Conservation (phyloP, 2,329 filamentous ascomycete genomes). For the Penicillium fuscoglaucum region DNA sequence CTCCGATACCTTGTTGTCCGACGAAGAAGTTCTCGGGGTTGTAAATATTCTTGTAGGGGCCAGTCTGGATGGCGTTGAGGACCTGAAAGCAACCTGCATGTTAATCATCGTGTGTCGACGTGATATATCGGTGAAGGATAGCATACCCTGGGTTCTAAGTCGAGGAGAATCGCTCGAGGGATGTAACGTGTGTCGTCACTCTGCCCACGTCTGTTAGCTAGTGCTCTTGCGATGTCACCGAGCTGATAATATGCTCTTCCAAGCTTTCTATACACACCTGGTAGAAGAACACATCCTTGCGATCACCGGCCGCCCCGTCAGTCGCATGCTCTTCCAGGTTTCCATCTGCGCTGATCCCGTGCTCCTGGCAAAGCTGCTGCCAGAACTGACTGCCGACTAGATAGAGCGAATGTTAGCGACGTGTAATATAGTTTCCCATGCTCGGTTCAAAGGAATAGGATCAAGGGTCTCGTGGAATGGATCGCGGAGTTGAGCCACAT, state of each 20-base stretch:
- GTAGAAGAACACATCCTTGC: constrained; percentile 99
- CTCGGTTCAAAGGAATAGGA: background rate
- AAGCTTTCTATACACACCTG: constrained; percentile 50
- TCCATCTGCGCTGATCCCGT: constrained; percentile 95
- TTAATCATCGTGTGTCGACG: constrained; percentile 8
- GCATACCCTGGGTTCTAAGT: constrained; percentile 81
- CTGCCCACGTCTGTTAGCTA: constrained; percentile 43
- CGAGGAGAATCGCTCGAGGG: constrained; percentile 89
- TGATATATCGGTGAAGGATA: background rate
- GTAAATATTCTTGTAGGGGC: constrained; percentile 97
- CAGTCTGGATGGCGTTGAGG: constrained; percentile 87
- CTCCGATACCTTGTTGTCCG: constrained; percentile 87
- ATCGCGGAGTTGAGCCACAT: constrained; percentile 47
- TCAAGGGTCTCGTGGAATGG: constrained; percentile 22
- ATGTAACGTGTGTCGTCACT: constrained; percentile 99
- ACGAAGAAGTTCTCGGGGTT: constrained; percentile 99
- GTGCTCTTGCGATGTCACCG: background rate
- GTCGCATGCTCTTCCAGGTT: constrained; percentile 98
- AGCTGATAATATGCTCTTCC: background rate
- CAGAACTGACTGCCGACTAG: constrained; percentile 96
- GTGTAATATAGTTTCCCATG: no score
- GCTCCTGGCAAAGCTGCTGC: constrained; percentile 97
- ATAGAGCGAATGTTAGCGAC: constrained; percentile 33
- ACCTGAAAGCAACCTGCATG: constrained; percentile 53
- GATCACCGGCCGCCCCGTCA: constrained; percentile 76